Conservation (phyloP, 176 grass and related monocot genomes). For the Musa beccarii region DNA sequence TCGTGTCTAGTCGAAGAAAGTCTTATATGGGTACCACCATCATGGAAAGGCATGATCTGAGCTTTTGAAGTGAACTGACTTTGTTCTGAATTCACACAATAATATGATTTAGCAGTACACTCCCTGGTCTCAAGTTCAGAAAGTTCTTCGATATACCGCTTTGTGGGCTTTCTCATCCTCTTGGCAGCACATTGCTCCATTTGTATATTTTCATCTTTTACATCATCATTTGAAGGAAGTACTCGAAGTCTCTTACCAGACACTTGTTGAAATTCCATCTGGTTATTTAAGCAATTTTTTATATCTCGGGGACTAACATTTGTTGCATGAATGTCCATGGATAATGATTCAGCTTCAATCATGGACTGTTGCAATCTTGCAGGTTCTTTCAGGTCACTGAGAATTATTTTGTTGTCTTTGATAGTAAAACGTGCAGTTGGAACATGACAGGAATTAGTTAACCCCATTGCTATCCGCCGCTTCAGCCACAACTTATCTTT, state of each 20-base stretch:
- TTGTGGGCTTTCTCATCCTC: constrained; percentile 89
- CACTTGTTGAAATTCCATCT: constrained; percentile 38
- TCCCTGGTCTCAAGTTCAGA: constrained; percentile 51
- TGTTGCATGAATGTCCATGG: constrained; percentile 28
- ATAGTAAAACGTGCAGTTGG: constrained; percentile 66
- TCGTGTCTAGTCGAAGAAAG: constrained; percentile 56
- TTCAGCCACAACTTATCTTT: constrained; percentile 99
- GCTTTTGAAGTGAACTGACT: constrained; percentile 36
- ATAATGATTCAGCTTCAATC: constrained; percentile 25
- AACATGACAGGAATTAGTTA: constrained; percentile 79
- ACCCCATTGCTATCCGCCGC: constrained; percentile 83
- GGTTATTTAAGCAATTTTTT: constrained; percentile 32
- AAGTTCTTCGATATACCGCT: constrained; percentile 92
- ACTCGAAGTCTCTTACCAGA: constrained; percentile 44
- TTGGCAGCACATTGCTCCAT: constrained; percentile 41
- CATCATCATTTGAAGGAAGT: constrained; percentile 26
- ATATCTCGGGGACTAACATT: constrained; percentile 28
- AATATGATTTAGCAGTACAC: constrained; percentile 34
- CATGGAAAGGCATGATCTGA: constrained; percentile 21
- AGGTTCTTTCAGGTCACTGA: constrained; percentile 27
- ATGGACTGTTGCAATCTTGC: constrained; percentile 8
- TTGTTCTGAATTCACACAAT: constrained; percentile 26
- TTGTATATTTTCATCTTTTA: constrained; percentile 27
- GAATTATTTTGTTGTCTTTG: constrained; percentile 69
- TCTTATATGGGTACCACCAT: constrained; percentile 24